phyloP scores from a whole-genome alignment of 129 eudicot species.

The Saussurea involucrata region DNA sequence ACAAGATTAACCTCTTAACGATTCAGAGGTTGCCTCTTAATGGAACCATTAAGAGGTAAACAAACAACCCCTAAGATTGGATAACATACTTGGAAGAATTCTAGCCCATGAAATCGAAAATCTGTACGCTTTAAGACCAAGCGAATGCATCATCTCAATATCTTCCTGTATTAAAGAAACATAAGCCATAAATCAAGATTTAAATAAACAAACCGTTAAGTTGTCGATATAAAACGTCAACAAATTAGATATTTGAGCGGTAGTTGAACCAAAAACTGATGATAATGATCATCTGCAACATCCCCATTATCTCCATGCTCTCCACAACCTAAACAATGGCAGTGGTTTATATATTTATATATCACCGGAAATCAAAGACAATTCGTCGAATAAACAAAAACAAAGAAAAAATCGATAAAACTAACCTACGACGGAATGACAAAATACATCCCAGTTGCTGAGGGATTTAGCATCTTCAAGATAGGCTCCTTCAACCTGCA shows the following conservation, averaged over 20 bases:
- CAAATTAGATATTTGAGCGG: neutral
- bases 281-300: constrained; percentile 60
- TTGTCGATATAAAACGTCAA: neutral
- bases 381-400: neutral
- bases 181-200: neutral
- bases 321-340: constrained; percentile 26
- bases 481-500: constrained; percentile 66
- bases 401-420: neutral
- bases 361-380: neutral
- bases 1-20: too few species aligned
- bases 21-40: too few species aligned
- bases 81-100: constrained; percentile 45
- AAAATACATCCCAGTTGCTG: constrained; percentile 56
- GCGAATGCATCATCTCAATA: neutral
- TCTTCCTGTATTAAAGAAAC: constrained; percentile 45
- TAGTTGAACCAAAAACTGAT: constrained; percentile 54
- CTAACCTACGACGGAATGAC: neutral
- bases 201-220: neutral
- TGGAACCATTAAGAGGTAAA: too few species aligned
- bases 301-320: constrained; percentile 42
- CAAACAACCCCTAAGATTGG: too few species aligned
- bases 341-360: neutral
- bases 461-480: constrained; percentile 60
- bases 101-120: neutral
- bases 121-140: neutral